Evolutionary conservation across 345 rosid species (phyloP).

Genomic region (Carallia pectinifolia): DNA sequence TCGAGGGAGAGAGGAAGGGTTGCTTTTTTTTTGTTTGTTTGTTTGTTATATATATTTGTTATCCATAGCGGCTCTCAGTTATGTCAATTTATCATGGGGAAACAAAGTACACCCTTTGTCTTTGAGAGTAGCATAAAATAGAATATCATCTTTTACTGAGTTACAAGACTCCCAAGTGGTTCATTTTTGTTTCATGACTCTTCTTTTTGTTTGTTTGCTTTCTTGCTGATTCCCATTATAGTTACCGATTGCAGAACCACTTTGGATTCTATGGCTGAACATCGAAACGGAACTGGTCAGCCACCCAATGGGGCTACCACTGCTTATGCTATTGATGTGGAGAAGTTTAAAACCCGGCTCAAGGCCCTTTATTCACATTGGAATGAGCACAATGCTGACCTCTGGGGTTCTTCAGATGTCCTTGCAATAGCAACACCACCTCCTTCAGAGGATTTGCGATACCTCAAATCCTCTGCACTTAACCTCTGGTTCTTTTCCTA

Average conservation of each 20-base stretch:
- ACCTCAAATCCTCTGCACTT: conserved; percentile 81
- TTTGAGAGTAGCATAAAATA: too few relatives aligned
- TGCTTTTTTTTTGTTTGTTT: too few relatives aligned
- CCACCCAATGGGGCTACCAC: conserved; percentile 37
- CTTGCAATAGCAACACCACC: conserved; percentile 81
- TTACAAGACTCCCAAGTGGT: too few relatives aligned
- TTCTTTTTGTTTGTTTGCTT: too few relatives aligned
- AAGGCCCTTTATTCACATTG: conserved; percentile 65
- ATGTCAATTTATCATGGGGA: too few relatives aligned
- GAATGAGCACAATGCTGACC: conserved; percentile 50
- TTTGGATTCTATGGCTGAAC: conserved; percentile 50
- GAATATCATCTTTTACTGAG: too few relatives aligned
- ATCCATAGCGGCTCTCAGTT: too few relatives aligned
- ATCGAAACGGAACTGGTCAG: conserved; percentile 47
- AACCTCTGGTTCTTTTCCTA: conserved; percentile 89
- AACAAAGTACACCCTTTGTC: too few relatives aligned
- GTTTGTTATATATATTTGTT: too few relatives aligned
- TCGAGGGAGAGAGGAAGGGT: too few relatives aligned
- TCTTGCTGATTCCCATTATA: neutral
- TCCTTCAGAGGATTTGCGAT: conserved; percentile 77
- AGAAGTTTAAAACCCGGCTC: conserved; percentile 55
- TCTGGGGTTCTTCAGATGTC: conserved; percentile 71
- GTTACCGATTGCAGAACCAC: neutral
- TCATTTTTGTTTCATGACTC: too few relatives aligned
- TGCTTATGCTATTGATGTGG: conserved; percentile 55